Evolutionary conservation across 192 early-diverging fungal species (phyloP).

Genomic region (Backusella morwellensis): DNA sequence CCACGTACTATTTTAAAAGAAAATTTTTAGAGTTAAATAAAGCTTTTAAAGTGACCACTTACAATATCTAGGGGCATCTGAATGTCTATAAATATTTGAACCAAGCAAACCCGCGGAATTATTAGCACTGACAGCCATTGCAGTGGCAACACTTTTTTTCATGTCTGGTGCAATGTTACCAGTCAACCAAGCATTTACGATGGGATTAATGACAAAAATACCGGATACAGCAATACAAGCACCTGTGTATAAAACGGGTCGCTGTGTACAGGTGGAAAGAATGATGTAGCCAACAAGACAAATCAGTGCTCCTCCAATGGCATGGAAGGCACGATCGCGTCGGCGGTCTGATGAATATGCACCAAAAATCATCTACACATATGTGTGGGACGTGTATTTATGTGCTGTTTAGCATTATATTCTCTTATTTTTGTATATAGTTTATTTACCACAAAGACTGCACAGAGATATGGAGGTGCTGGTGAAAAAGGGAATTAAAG

Average conservation of each 20-base stretch:
- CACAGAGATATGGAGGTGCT: constrained; percentile 34
- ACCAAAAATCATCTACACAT: constrained; percentile 25
- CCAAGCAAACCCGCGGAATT: constrained; percentile 30
- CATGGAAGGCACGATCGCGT: constrained; percentile 28
- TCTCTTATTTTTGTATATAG: neutral
- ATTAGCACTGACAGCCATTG: constrained; percentile 33
- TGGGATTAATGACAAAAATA: constrained; percentile 32
- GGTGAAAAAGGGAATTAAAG: neutral
- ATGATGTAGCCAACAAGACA: constrained; percentile 30
- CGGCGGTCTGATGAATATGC: constrained; percentile 26
- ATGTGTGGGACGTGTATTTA: neutral
- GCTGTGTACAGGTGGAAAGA: neutral
- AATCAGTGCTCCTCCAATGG: constrained; percentile 19
- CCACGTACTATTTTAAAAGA: constrained; percentile 16
- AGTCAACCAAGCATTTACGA: constrained; percentile 35
- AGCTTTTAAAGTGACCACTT: neutral
- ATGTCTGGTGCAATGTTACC: constrained; percentile 32
- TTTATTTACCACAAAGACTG: constrained; percentile 27
- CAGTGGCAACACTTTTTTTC: constrained; percentile 35
- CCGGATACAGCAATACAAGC: constrained; percentile 34
- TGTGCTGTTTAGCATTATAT: neutral
- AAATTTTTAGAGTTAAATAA: neutral
- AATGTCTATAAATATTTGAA: constrained; percentile 30
- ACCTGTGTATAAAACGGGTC: constrained; percentile 12
- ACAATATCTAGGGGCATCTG: constrained; percentile 31